Percentiles rank a stretch among this genome's conserved stretches.
Conservation (phyloP, 2,329 filamentous ascomycete species). For the Cordyceps javanica region DNA sequence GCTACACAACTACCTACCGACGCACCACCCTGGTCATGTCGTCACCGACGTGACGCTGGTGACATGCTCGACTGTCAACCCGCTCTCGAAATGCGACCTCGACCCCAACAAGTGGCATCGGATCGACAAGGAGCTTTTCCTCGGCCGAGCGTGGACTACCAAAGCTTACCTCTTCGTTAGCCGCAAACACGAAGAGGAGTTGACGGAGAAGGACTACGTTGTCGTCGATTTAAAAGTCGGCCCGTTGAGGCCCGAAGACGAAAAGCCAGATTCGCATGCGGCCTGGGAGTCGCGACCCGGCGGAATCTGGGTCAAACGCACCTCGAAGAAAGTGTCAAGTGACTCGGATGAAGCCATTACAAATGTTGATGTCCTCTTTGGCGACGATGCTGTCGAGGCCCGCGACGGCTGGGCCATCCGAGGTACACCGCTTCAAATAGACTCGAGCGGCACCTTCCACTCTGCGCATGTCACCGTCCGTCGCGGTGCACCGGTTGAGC, state of each 20-base stretch:
- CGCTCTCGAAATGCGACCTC: constrained; percentile 69
- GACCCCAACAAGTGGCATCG: constrained; percentile 70
- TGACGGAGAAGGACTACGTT: constrained; percentile 67
- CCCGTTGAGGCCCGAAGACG: constrained; percentile 56
- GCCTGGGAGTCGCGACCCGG: constrained; percentile 72
- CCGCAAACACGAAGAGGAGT: constrained; percentile 79
- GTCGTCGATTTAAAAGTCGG: constrained; percentile 74
- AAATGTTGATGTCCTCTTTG: constrained; percentile 79
- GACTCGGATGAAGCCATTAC: constrained; percentile 72
- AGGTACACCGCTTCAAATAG: constrained; percentile 66
- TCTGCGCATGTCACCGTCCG: constrained; percentile 73
- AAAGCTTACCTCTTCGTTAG: constrained; percentile 77
- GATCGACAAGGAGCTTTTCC: constrained; percentile 83
- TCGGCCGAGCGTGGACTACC: constrained; percentile 65
- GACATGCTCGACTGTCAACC: constrained; percentile 68
- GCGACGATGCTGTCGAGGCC: constrained; percentile 85
- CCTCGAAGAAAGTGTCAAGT: constrained; percentile 63
- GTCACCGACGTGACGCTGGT: constrained; percentile 79
- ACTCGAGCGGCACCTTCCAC: constrained; percentile 53
- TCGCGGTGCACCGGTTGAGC: constrained; percentile 59
- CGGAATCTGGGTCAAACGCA: constrained; percentile 78
- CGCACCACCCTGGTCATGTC: constrained; percentile 76
- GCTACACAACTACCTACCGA: constrained; percentile 81
- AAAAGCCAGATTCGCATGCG: constrained; percentile 42
- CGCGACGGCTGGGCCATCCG: constrained; percentile 77